Conservation (phyloP, 345 rosid species). For the Euphorbia lathyris region DNA sequence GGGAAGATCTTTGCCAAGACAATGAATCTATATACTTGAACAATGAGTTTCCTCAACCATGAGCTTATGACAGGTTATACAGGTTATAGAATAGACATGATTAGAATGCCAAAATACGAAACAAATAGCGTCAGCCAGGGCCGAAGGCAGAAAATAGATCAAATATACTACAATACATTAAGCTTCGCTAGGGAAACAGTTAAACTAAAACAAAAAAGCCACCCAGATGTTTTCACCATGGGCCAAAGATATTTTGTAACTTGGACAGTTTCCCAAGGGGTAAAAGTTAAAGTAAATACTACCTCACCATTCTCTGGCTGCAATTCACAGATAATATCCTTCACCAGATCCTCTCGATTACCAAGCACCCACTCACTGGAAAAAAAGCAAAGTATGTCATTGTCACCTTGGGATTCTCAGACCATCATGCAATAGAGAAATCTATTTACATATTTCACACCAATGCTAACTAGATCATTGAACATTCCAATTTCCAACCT, state of each 20-base stretch:
- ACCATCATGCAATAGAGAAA: not conserved
- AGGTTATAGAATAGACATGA: not conserved
- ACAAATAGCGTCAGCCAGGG: not conserved
- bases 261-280: slow-evolving; percentile 3
- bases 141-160: not conserved
- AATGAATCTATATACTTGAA: not conserved
- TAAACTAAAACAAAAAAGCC: not conserved
- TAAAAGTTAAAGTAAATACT: slow-evolving; percentile 22
- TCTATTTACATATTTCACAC: not conserved
- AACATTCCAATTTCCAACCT: not conserved
- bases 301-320: slow-evolving; percentile 84
- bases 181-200: not conserved
- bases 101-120: not conserved
- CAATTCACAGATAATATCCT: slow-evolving; percentile 70
- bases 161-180: not conserved
- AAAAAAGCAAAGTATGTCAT: not conserved
- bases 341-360: slow-evolving; percentile 87
- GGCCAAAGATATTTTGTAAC: not conserved
- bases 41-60: not conserved
- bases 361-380: slow-evolving; percentile 98
- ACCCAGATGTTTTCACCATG: not conserved
- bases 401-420: not conserved
- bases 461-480: not conserved
- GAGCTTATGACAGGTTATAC: not conserved
- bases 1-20: not conserved